phyloP scores from a whole-genome alignment of 306 rosid species.

The Begonia masoniana region DNA sequence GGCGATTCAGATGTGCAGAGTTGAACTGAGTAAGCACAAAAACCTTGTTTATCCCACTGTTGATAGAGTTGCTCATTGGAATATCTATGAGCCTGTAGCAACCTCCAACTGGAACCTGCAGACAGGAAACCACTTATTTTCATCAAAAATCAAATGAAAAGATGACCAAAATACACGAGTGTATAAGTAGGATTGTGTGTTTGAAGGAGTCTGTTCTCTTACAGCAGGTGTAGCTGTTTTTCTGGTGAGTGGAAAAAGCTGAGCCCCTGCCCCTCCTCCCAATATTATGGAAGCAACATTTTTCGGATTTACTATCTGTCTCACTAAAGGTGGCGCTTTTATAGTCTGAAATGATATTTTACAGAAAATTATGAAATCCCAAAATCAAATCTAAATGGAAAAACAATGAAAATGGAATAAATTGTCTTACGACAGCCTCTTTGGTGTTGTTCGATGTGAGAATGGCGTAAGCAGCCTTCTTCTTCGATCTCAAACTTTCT shows the following conservation, averaged over 20 bases:
- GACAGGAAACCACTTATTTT: not conserved
- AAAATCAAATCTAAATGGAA: not conserved
- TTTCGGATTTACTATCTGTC: constrained; percentile 53
- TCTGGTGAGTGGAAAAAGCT: constrained; percentile 78
- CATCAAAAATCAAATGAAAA: too few species aligned
- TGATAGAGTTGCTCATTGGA: constrained; percentile 40
- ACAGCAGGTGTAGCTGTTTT: constrained; percentile 84
- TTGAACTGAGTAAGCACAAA: constrained; percentile 37
- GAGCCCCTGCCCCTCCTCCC: constrained; percentile 81
- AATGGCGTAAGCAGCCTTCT: constrained; percentile 41
- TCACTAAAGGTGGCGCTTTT: constrained; percentile 38
- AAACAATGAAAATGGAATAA: not conserved
- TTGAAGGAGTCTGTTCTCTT: constrained; percentile 12
- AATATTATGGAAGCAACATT: constrained; percentile 72
- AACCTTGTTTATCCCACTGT: constrained; percentile 36
- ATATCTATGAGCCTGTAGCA: constrained; percentile 41
- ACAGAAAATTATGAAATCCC: not conserved
- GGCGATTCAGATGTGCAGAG: constrained; percentile 38
- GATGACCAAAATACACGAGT: too few species aligned
- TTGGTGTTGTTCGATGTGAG: constrained; percentile 39
- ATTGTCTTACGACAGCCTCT: constrained; percentile 39
- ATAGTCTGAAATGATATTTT: constrained; percentile 30
- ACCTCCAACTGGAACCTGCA: constrained; percentile 44
- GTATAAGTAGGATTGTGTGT: too few species aligned
- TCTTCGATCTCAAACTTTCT: constrained; percentile 24